A percentile compares a stretch with the other conserved stretches of the same genome.
Evolutionary conservation across 2,329 filamentous ascomycete species (phyloP).

Genomic region (Calonectria hawksworthii): DNA sequence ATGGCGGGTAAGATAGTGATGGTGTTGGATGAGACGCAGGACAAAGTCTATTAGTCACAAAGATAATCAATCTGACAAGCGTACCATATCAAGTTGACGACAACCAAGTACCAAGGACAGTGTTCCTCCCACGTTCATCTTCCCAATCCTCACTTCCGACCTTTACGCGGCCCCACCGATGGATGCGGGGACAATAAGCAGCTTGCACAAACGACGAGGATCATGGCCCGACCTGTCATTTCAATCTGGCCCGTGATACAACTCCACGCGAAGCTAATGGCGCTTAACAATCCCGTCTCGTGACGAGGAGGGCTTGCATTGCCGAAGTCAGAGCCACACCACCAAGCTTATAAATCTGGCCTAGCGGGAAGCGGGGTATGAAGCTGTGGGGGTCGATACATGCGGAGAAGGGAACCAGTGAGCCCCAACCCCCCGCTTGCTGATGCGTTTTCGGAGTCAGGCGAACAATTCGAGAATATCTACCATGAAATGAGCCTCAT

Average conservation of each 20-base stretch:
- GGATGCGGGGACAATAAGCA: neutral
- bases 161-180: neutral
- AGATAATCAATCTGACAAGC: neutral
- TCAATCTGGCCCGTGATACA: neutral
- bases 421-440: neutral
- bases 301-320: neutral
- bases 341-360: neutral
- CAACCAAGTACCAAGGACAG: neutral
- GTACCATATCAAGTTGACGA: neutral
- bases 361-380: neutral
- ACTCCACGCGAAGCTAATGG: neutral
- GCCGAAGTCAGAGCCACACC: neutral
- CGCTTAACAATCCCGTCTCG: neutral
- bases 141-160: neutral
- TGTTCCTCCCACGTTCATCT: neutral
- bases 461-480: neutral
- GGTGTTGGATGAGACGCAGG: no score
- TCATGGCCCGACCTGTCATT: neutral
- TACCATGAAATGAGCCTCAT: neutral
- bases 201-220: neutral
- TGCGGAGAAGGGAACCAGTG: neutral
- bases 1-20: no score
- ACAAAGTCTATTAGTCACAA: neutral
- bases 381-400: neutral
- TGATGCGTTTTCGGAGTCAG: neutral